Conservation (phyloP, 805 yeast genomes). For the Isabelozyma gotoi region DNA sequence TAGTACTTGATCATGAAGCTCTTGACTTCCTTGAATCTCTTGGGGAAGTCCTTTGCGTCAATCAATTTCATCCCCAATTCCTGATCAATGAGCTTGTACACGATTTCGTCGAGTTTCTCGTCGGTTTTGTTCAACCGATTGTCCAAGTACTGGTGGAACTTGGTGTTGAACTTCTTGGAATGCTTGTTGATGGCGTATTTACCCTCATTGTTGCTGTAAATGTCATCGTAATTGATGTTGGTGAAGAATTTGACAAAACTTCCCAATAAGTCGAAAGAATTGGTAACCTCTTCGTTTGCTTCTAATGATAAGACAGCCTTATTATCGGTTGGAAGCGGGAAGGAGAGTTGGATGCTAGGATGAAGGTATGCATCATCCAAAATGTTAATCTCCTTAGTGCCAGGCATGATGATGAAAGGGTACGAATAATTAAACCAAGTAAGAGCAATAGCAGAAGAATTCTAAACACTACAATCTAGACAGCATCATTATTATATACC, state of each 20-base stretch:
- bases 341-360: slow-evolving; percentile 32
- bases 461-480: not conserved
- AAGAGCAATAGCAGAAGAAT: no score
- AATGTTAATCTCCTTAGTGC: slow-evolving; percentile 31
- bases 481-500: not conserved
- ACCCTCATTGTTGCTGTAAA: slow-evolving; percentile 35
- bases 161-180: slow-evolving; percentile 24
- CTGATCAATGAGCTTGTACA: slow-evolving; percentile 32
- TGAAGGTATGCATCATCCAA: slow-evolving; percentile 29
- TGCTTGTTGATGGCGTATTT: slow-evolving; percentile 32
- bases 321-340: slow-evolving; percentile 40
- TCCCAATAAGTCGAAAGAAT: slow-evolving; percentile 24
- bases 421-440: no score
- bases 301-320: slow-evolving; percentile 27
- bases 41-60: slow-evolving; percentile 28
- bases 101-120: slow-evolving; percentile 33
- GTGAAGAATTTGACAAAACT: slow-evolving; percentile 32
- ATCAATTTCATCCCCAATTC: slow-evolving; percentile 40
- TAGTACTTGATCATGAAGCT: slow-evolving; percentile 38
- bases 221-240: slow-evolving; percentile 23
- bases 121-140: slow-evolving; percentile 32
- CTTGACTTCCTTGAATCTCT: slow-evolving; percentile 36
- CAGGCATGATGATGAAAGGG: no score
- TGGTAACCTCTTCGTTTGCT: slow-evolving; percentile 25
- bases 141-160: slow-evolving; percentile 28